These are phyloP conservation scores for Pseudogymnoascus sp. DNA, from an alignment of 2,329 filamentous ascomycete genomes.

Conservation along the genomic window DNA sequence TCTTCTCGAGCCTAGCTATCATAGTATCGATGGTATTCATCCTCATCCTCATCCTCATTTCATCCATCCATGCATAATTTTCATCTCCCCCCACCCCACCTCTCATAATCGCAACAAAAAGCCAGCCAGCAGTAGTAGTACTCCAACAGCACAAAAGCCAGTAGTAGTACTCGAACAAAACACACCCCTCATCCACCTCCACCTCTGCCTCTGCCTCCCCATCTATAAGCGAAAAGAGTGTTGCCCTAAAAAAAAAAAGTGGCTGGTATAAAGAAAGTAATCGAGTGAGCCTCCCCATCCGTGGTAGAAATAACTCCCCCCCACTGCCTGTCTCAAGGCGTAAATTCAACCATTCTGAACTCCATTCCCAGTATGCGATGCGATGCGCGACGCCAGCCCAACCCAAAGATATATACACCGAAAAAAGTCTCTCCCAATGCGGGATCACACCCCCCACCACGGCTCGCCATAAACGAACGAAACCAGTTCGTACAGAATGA, in stretches of 20 bases:
- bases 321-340: neutral
- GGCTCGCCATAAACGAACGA: no score
- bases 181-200: neutral
- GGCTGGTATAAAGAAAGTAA: constrained; percentile 5
- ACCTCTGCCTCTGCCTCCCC: neutral
- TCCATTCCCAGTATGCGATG: neutral
- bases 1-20: neutral
- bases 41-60: neutral
- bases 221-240: constrained; percentile 2
- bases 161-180: neutral
- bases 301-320: neutral
- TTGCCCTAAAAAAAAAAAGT: neutral
- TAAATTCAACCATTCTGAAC: neutral
- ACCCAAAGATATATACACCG: neutral
- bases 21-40: neutral
- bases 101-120: neutral
- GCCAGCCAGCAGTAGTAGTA: neutral
- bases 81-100: neutral
- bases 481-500: neutral
- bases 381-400: neutral
- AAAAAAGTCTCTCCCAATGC: no score
- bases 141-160: neutral
- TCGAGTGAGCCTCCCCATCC: neutral
- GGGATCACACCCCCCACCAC: no score
- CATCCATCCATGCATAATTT: neutral